Evolutionary conservation across 2,329 filamentous ascomycete genomes (phyloP).

Genomic region (Fusarium heterosporum): DNA sequence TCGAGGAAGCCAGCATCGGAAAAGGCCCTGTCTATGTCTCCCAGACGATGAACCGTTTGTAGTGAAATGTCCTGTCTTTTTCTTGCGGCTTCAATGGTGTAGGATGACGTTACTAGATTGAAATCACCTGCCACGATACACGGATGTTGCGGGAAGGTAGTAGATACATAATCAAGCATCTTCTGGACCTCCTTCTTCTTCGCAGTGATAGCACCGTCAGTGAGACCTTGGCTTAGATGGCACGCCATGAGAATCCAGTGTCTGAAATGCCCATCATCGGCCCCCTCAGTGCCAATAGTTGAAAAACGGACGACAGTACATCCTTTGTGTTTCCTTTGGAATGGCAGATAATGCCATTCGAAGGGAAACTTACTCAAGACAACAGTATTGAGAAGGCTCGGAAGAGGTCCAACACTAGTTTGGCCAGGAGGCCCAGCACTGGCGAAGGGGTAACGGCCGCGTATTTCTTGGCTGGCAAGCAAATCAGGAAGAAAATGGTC

Average conservation of each 20-base stretch:
- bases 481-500: conserved; percentile 71
- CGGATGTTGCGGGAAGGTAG: conserved; percentile 56
- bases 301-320: conserved; percentile 62
- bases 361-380: conserved; percentile 69
- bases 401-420: conserved; percentile 64
- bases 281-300: conserved; percentile 26
- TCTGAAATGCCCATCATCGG: conserved; percentile 38
- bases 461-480: conserved; percentile 60
- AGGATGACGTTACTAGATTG: conserved; percentile 70
- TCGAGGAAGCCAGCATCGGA: conserved; percentile 62
- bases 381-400: conserved; percentile 70
- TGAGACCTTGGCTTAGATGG: conserved; percentile 72
- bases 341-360: conserved; percentile 65
- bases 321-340: conserved; percentile 68
- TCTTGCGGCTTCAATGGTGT: conserved; percentile 65
- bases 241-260: conserved; percentile 66
- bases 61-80: conserved; percentile 65
- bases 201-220: conserved; percentile 66
- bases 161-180: conserved; percentile 60
- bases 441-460: conserved; percentile 63
- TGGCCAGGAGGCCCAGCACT: conserved; percentile 68
- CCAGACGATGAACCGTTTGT: conserved; percentile 58
- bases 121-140: conserved; percentile 73
- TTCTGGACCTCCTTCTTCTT: conserved; percentile 68
- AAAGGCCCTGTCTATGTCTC: conserved; percentile 60